These are phyloP conservation scores for Scheffersomyces lignosus DNA, from an alignment of 805 yeast genomes.

Conservation along the genomic window DNA sequence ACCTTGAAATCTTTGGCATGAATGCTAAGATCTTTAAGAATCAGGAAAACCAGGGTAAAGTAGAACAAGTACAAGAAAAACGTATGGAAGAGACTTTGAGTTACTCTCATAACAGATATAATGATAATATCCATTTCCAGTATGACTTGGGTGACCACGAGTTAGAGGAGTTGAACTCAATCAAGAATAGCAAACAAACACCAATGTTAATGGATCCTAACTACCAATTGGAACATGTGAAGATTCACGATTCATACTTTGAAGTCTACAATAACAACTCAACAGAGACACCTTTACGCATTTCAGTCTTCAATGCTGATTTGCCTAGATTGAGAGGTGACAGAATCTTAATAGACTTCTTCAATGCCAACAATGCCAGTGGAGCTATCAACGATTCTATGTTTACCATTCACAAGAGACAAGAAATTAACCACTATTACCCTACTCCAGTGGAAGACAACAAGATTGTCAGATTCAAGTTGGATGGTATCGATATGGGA, in stretches of 20 bases:
- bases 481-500: slow-evolving; percentile 43
- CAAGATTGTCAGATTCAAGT: slow-evolving; percentile 36
- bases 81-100: not conserved
- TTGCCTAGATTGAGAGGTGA: slow-evolving; percentile 59
- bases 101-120: slow-evolving; percentile 15
- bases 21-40: slow-evolving; percentile 34
- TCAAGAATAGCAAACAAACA: slow-evolving; percentile 2
- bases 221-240: slow-evolving; percentile 37
- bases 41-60: slow-evolving; percentile 11
- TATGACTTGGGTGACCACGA: slow-evolving; percentile 29
- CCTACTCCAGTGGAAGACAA: slow-evolving; percentile 25
- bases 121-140: slow-evolving; percentile 32
- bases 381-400: slow-evolving; percentile 76
- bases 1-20: slow-evolving; percentile 49
- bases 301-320: slow-evolving; percentile 66
- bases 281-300: slow-evolving; percentile 34
- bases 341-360: slow-evolving; percentile 61
- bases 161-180: slow-evolving; percentile 13
- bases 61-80: slow-evolving; percentile 1
- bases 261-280: slow-evolving; percentile 30
- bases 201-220: slow-evolving; percentile 30
- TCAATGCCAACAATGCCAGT: slow-evolving; percentile 67
- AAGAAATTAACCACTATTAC: slow-evolving; percentile 49
- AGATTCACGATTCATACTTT: slow-evolving; percentile 53
- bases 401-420: slow-evolving; percentile 76